Percentiles rank a stretch among this genome's conserved stretches.
Evolutionary conservation across 208 protist species (phyloP).

Genomic region (Strigomonas oncopelti): DNA sequence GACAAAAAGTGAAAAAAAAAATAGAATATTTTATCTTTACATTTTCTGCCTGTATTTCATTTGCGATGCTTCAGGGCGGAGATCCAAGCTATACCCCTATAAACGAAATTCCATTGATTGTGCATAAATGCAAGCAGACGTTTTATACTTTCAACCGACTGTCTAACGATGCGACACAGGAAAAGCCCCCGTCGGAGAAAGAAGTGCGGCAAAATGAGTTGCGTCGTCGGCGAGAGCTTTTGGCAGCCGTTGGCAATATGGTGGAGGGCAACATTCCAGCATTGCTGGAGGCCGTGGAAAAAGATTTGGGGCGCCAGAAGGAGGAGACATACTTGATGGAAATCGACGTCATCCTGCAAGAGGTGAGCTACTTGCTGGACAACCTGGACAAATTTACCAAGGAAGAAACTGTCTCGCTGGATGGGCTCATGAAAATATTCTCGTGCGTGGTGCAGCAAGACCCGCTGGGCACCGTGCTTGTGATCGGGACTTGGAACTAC

Average conservation of each 20-base stretch:
- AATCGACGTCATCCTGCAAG: slow-evolving; percentile 17
- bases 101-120: not conserved
- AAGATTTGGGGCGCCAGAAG: slow-evolving; percentile 32
- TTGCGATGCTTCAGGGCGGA: not conserved
- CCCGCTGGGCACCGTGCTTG: slow-evolving; percentile 84
- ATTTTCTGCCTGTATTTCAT: slow-evolving; percentile 3
- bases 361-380: slow-evolving; percentile 24
- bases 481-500: slow-evolving; percentile 93
- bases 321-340: slow-evolving; percentile 30
- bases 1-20: not conserved
- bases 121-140: not conserved
- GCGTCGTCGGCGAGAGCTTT: not conserved
- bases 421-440: slow-evolving; percentile 25
- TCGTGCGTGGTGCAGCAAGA: slow-evolving; percentile 37
- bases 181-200: not conserved
- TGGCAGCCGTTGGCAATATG: not conserved
- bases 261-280: slow-evolving; percentile 23
- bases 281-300: slow-evolving; percentile 34
- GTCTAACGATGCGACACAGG: no score
- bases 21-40: not conserved
- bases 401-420: slow-evolving; percentile 10
- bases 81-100: not conserved
- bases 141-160: not conserved
- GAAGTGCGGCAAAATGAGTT: not conserved
- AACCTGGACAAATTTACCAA: slow-evolving; percentile 26